A percentile compares a stretch with the other conserved stretches of the same genome.
These are phyloP conservation scores for Saturnispora mendoncae DNA, from an alignment of 805 yeast species.

Conservation along the genomic window DNA sequence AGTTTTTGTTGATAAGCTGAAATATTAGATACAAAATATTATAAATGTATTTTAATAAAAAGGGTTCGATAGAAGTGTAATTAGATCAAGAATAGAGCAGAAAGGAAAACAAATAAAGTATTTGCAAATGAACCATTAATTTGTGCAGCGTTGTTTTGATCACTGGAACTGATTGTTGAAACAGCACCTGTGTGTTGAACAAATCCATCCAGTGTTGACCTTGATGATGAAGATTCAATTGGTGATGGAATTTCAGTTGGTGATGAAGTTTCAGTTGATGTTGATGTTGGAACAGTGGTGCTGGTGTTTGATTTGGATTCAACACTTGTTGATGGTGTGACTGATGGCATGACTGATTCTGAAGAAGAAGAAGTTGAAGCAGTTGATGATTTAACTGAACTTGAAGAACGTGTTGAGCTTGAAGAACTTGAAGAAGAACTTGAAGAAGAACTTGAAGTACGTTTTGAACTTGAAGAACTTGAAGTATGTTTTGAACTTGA, in stretches of 20 bases:
- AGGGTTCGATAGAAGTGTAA: background rate
- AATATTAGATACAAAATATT: too few species aligned
- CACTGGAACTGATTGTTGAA: background rate
- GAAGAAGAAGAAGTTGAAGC: too few species aligned
- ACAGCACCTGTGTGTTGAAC: slow-evolving; percentile 4
- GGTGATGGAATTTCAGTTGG: background rate
- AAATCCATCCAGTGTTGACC: background rate
- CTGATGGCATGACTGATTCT: too few species aligned
- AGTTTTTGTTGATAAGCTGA: too few species aligned
- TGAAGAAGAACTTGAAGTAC: background rate
- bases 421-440: slow-evolving; percentile 3
- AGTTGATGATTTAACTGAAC: too few species aligned
- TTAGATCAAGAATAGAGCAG: slow-evolving; percentile 6
- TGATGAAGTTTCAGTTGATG: slow-evolving; percentile 5
- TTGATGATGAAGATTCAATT: background rate
- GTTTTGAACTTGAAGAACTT: background rate
- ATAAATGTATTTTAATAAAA: too few species aligned
- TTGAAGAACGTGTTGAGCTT: too few species aligned
- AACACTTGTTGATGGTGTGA: too few species aligned
- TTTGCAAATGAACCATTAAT: slow-evolving; percentile 1
- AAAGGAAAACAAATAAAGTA: background rate
- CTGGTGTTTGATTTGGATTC: too few species aligned
- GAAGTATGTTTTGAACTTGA: background rate
- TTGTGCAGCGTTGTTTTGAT: background rate
- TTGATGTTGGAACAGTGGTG: too few species aligned